phyloP scores from a whole-genome alignment of 2,329 filamentous ascomycete species.

The Diaporthe amygdali region DNA sequence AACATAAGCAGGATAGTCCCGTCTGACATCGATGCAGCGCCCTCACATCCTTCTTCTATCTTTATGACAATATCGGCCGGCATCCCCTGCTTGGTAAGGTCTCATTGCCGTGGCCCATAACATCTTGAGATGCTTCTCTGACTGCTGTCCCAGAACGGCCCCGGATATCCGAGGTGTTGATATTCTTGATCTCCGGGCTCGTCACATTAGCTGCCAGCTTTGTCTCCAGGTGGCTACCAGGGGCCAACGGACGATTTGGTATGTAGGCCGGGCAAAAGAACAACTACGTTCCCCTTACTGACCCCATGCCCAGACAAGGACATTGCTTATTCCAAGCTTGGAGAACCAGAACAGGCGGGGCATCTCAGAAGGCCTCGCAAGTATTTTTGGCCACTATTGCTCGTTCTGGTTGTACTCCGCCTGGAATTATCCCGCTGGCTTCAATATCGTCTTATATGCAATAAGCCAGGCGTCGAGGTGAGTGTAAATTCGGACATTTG shows the following conservation, averaged over 20 bases:
- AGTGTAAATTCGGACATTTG: not conserved
- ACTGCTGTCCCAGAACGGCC: slow-evolving; percentile 46
- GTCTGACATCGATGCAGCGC: slow-evolving; percentile 15
- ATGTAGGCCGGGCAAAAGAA: slow-evolving; percentile 3
- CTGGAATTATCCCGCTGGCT: slow-evolving; percentile 54
- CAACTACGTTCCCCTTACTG: not conserved
- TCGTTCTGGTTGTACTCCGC: slow-evolving; percentile 50
- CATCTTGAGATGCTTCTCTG: not conserved
- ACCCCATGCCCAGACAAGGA: slow-evolving; percentile 30
- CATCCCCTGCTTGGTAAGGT: slow-evolving; percentile 53
- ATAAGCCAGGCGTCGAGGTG: slow-evolving; percentile 55
- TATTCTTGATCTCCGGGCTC: slow-evolving; percentile 51
- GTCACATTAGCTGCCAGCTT: slow-evolving; percentile 47
- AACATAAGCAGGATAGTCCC: not conserved
- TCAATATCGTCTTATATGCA: slow-evolving; percentile 55
- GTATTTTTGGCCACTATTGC: slow-evolving; percentile 49
- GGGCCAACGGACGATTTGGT: slow-evolving; percentile 53
- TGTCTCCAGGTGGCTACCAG: slow-evolving; percentile 51
- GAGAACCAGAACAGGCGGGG: slow-evolving; percentile 39
- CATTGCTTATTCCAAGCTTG: slow-evolving; percentile 30
- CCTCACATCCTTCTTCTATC: slow-evolving; percentile 16
- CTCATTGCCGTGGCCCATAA: not conserved
- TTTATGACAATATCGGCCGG: slow-evolving; percentile 40
- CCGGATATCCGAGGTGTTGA: slow-evolving; percentile 51
- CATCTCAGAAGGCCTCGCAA: slow-evolving; percentile 53